Evolutionary conservation across 1,284 basidiomycete species (phyloP).

Genomic region (Heterobasidion occidentale): DNA sequence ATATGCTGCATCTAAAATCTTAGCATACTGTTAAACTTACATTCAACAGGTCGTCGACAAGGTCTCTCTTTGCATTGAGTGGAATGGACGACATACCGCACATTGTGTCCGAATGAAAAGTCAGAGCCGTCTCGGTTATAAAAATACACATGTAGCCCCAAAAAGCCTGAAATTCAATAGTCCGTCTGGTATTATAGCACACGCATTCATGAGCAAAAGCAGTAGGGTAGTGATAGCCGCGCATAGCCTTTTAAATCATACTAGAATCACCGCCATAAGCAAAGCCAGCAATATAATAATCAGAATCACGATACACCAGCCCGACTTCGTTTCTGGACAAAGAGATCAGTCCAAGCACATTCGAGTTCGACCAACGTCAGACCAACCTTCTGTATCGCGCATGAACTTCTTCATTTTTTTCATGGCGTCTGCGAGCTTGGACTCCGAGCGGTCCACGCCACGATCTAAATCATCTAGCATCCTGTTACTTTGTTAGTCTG

Average conservation of each 20-base stretch:
- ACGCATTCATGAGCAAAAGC: neutral
- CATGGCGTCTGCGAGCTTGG: constrained; percentile 65
- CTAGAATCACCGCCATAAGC: constrained; percentile 49
- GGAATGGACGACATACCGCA: neutral
- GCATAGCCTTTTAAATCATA: constrained; percentile 23
- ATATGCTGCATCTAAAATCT: neutral
- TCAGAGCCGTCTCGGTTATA: neutral
- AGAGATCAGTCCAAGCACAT: neutral
- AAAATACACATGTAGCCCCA: neutral
- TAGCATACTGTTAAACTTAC: neutral
- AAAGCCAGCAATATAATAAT: constrained; percentile 49
- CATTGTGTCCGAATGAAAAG: neutral
- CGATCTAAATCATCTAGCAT: constrained; percentile 78
- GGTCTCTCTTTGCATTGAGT: too few species aligned
- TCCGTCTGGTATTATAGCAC: neutral
- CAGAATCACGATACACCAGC: constrained; percentile 61
- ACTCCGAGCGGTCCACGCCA: constrained; percentile 68
- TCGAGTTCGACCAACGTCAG: neutral
- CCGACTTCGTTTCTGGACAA: constrained; percentile 58
- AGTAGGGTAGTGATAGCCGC: neutral
- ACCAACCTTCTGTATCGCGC: constrained; percentile 71
- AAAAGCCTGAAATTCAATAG: neutral
- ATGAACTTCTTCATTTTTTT: constrained; percentile 73
- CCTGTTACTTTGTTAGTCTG: constrained; percentile 28
- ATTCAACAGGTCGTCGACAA: too few species aligned